Conservation (phyloP, 2,329 filamentous ascomycete species). For the Xylariales sp. region DNA sequence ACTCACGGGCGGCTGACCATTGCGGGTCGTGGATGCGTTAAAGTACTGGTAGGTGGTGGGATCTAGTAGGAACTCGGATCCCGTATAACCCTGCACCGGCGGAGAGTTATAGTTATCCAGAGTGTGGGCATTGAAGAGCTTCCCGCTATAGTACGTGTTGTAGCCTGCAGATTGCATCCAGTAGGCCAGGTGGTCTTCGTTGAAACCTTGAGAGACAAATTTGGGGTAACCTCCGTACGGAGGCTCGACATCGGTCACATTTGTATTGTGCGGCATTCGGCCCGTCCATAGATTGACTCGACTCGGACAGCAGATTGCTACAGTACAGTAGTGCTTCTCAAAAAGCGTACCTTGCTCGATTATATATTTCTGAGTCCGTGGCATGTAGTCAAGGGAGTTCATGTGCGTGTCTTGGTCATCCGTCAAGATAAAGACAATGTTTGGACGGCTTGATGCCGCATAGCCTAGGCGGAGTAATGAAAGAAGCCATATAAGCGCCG, state of each 20-base stretch:
- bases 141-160: conserved; percentile 8
- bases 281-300: conserved; percentile 17
- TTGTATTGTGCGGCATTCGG: conserved; percentile 20
- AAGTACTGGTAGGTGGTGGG: no score
- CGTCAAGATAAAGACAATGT: conserved; percentile 20
- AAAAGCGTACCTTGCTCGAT: conserved; percentile 17
- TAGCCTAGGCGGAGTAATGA: no score
- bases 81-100: no score
- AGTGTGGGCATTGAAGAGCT: no score
- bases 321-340: conserved; percentile 22
- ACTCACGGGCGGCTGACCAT: no score
- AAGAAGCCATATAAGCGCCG: no score
- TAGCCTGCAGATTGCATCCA: conserved; percentile 11
- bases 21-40: no score
- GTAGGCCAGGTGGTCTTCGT: conserved; percentile 10
- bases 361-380: conserved; percentile 13
- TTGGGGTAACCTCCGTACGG: conserved; percentile 11
- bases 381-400: conserved; percentile 11
- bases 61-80: no score
- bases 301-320: conserved; percentile 21
- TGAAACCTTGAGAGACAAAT: conserved; percentile 6
- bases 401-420: conserved; percentile 20
- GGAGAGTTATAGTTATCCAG: no score
- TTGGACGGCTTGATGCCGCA: conserved; percentile 8
- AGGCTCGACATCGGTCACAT: conserved; percentile 15